Evolutionary conservation across 192 early-diverging fungal species (phyloP), one percentile per base, ranked within the genome.

Genomic region (Oehlia diaphana): DNA sequence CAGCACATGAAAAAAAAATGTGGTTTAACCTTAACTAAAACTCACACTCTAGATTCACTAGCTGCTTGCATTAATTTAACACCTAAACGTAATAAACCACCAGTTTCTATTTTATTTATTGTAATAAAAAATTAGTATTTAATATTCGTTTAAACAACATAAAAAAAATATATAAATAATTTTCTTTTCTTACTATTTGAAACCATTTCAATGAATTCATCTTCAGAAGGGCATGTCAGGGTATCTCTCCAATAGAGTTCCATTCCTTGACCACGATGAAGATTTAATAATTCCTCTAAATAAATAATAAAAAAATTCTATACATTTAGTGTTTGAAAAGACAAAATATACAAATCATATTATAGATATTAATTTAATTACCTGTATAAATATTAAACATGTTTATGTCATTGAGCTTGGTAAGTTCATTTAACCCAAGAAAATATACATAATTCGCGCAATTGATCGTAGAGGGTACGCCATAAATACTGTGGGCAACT

Each of bases 381-480:
- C 87, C 87, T 13, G 96, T 94, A 83, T 95, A 99, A 79, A 97
- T 95, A 6, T 90, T 85, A 4, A 96, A 90, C 80, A 94, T 88
- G 37, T 83, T 81, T 7, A 92, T 89, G 35, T 93, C 89, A 4
- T 91, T 79, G 71, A 98, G 85, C 69, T 84, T 86, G 26, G 88
- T 77, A 37, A 94, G 80, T 79, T 98, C 94, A 53, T 93, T 82
- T 64, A 98, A 83, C 0, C 96, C 97, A 44, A 97, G 83, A 82
- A 99, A 99, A 81, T 98, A 99, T 58, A 99, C 94, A 77, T 96
- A 98, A 83, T 99, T 98, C 42, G 95, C 97, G 63, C 95, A 97
- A 79, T 99, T 99, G 75, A 99, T 99, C 12, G 96, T 95, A 71
- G 91, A 89, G 9, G 98, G 91, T 21, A 93, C 86, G 12, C 98